Percentiles rank a stretch among this genome's conserved stretches.
Evolutionary conservation across 2,329 filamentous ascomycete genomes (phyloP).

Genomic region (Ceratocystis cubensis): DNA sequence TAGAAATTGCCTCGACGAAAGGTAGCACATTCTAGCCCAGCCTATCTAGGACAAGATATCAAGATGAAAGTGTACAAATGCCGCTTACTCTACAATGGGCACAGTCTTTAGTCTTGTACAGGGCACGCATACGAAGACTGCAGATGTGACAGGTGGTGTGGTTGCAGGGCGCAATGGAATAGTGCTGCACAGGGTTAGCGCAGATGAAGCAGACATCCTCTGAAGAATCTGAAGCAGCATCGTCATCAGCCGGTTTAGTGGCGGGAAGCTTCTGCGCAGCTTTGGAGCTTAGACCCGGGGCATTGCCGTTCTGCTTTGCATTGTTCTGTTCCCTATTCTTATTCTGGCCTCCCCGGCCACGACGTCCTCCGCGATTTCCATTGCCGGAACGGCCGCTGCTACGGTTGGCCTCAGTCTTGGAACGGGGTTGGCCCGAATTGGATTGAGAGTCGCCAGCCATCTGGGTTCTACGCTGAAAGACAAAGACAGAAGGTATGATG

Average conservation of each 20-base stretch:
- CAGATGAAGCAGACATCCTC: constrained; percentile 95
- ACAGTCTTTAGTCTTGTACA: constrained; percentile 94
- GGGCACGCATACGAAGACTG: constrained; percentile 72
- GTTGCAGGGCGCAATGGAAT: constrained; percentile 85
- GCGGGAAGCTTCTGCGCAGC: constrained; percentile 7
- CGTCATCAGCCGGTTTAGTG: constrained; percentile 9
- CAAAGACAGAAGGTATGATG: not conserved
- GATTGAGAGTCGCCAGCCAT: constrained; percentile 17
- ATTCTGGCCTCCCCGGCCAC: constrained; percentile 5
- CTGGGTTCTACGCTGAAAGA: not conserved
- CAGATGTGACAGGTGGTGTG: constrained; percentile 96
- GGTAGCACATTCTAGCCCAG: not conserved
- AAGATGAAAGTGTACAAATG: not conserved
- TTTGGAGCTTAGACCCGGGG: not conserved
- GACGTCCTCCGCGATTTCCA: constrained; percentile 2
- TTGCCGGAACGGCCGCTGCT: not conserved
- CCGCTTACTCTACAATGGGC: constrained; percentile 76
- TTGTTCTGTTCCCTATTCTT: not conserved
- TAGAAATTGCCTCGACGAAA: constrained; percentile 20
- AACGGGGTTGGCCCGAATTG: not conserved
- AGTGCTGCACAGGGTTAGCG: constrained; percentile 76
- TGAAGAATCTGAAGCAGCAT: constrained; percentile 17
- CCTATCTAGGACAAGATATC: not conserved
- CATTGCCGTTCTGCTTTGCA: not conserved
- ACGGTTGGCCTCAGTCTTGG: constrained; percentile 5